phyloP scores from a whole-genome alignment of 768 basidiomycete genomes.

The Leucosporidium creatinivorum region DNA sequence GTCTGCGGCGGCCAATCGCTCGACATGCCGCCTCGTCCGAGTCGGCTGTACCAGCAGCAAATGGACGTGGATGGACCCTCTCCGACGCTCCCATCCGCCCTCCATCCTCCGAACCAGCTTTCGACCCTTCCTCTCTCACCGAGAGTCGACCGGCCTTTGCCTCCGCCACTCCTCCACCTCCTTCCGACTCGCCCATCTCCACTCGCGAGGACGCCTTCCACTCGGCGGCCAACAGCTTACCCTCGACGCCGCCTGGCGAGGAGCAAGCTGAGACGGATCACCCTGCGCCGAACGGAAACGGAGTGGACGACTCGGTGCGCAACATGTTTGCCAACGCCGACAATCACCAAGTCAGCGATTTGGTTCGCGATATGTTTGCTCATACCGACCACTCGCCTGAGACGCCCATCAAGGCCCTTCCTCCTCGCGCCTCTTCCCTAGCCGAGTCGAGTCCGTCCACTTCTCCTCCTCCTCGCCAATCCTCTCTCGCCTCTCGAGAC shows the following conservation, averaged over 20 bases:
- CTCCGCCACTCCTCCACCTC: background rate
- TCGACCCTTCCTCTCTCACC: background rate
- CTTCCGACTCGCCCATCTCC: background rate
- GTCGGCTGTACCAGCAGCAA: background rate
- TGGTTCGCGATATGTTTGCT: no score
- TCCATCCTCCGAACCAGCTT: background rate
- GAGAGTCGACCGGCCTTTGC: no score
- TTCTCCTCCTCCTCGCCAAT: no score
- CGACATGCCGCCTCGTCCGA: background rate
- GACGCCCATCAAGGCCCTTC: no score
- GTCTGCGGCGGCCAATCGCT: no score
- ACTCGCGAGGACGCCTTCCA: background rate
- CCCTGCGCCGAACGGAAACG: background rate
- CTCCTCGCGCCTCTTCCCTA: no score
- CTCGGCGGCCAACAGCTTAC: background rate
- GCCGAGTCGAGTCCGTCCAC: no score
- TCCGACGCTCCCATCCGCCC: background rate
- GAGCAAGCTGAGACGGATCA: slow-evolving; percentile 1
- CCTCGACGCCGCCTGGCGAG: slow-evolving; percentile 1
- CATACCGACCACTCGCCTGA: no score
- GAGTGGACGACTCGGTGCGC: slow-evolving; percentile 11
- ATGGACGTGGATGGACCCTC: slow-evolving; percentile 9
- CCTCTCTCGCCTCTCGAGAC: no score
- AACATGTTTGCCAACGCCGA: background rate
- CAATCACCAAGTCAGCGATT: no score